Evolutionary conservation across 108 stramenopile species (phyloP).

Genomic region (Bacterosira constricta): DNA sequence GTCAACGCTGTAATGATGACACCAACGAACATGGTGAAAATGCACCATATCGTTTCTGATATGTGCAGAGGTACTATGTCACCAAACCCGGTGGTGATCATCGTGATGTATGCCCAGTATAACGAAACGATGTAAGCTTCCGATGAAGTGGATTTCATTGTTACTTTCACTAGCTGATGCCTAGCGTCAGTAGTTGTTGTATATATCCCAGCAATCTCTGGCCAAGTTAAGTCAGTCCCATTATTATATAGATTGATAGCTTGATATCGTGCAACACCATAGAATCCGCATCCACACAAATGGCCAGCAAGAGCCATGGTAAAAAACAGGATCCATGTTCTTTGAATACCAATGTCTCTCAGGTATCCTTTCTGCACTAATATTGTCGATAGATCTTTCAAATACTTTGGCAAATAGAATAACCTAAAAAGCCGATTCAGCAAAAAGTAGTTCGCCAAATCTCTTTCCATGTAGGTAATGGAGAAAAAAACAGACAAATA

Average conservation of each 20-base stretch:
- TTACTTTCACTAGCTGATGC: background rate
- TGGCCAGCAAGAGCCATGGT: constrained; percentile 54
- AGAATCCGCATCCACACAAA: constrained; percentile 52
- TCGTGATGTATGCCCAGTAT: constrained; percentile 59
- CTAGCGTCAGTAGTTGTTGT: background rate
- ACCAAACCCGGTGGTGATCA: constrained; percentile 60
- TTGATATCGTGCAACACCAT: constrained; percentile 16
- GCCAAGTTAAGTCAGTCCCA: constrained; percentile 33
- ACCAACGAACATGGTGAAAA: constrained; percentile 51
- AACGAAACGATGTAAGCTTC: constrained; percentile 42
- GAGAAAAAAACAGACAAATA: constrained; percentile 10
- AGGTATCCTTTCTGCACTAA: constrained; percentile 17
- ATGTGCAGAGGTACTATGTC: constrained; percentile 47
- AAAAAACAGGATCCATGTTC: constrained; percentile 47
- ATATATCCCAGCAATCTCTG: constrained; percentile 31
- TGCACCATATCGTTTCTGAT: constrained; percentile 47
- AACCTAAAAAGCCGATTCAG: constrained; percentile 27
- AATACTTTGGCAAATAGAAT: constrained; percentile 28
- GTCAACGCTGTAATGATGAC: constrained; percentile 41
- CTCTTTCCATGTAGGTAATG: background rate
- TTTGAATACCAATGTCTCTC: constrained; percentile 43
- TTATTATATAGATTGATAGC: no score
- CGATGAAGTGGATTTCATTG: background rate
- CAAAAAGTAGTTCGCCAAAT: constrained; percentile 20
- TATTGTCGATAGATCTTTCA: constrained; percentile 13